Percentiles rank a stretch among this genome's conserved stretches.
Conservation (phyloP, 306 rosid genomes). For the Lotus japonicus region DNA sequence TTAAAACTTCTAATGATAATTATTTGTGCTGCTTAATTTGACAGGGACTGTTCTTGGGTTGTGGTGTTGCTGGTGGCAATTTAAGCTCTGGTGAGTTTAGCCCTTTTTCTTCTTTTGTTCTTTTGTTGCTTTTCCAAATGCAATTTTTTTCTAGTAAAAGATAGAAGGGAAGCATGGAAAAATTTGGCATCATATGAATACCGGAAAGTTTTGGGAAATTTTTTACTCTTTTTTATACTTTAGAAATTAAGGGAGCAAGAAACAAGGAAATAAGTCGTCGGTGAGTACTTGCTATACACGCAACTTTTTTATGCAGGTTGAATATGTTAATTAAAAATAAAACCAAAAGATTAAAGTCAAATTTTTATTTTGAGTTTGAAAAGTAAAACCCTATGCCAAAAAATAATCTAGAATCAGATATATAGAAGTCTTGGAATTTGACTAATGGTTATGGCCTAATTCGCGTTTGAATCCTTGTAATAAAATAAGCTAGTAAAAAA, state of each 20-base stretch:
- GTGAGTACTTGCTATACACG: constrained; percentile 2
- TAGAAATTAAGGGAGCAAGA: neutral
- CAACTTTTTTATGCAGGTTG: neutral
- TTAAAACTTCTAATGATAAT: neutral
- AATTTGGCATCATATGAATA: neutral
- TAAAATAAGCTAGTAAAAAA: neutral
- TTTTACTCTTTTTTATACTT: neutral
- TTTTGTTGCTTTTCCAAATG: neutral
- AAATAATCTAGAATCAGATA: neutral
- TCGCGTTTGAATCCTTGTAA: neutral
- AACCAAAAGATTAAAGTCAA: constrained; percentile 20
- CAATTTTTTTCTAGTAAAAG: neutral
- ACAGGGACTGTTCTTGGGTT: constrained; percentile 68
- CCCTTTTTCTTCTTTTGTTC: neutral
- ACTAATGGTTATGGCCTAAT: constrained; percentile 23
- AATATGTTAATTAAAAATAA: neutral
- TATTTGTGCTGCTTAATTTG: constrained; percentile 1
- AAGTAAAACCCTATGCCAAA: neutral
- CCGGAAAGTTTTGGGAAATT: neutral
- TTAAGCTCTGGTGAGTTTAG: constrained; percentile 63
- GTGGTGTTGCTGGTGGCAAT: constrained; percentile 58
- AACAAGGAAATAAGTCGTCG: neutral
- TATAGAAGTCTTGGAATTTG: constrained; percentile 17
- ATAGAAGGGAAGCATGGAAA: neutral
- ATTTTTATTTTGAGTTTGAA: neutral